Base-by-base conservation (phyloP, 2,329 filamentous ascomycete species). In the Rutstroemia sp. region DNA sequence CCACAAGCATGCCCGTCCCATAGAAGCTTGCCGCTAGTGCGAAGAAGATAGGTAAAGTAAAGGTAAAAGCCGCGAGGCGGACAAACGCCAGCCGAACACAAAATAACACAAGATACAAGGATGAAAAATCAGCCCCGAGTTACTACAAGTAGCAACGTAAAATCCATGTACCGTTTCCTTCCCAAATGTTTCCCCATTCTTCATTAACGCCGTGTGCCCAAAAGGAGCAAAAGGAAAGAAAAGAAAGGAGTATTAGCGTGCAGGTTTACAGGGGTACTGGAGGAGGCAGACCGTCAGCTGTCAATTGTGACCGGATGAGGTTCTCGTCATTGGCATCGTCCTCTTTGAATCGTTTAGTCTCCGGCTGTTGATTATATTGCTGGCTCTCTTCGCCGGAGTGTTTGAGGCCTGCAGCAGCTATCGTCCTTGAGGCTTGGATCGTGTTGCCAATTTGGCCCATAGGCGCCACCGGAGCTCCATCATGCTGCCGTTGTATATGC, bases 261-360 rank as follows among this genome's bases (percentile, higher is more conserved):
- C 17, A 27, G 48, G 50, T 51, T 63, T 63, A 65, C 61, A 67
- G 62, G 30, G 55, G 27, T 42, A 54, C 54, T 21, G 61, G 50
- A 55, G 58, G 56, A 21, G 65, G 61, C 17, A 68, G 54, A 27
- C 63, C 64, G 57, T 66, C 63, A 25, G 61, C 53, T 61, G 78
- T 76, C 57, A 83, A 66, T 62, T 82, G 80, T 7, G 63, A 63
- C 44, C 77, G 71, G 57, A 80, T 77, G 46, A 82, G 77, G 51
- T 82, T 80, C 17, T 82, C 79, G 2, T 76, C 74, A 7, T 75
- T 74, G n/a, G 74, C 72, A 5, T 73, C 71, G 7, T 61, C 61
- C 4, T 70, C 52, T 61, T 77, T 77, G 57, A 73, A 72, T 16
- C 61, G 56, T 60, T 71, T 69, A 39, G 60, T 60, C 10, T 55